Evolutionary conservation across 768 basidiomycete species (phyloP), one percentile per base, ranked within the genome.

Genomic region (Lactarius vividus): DNA sequence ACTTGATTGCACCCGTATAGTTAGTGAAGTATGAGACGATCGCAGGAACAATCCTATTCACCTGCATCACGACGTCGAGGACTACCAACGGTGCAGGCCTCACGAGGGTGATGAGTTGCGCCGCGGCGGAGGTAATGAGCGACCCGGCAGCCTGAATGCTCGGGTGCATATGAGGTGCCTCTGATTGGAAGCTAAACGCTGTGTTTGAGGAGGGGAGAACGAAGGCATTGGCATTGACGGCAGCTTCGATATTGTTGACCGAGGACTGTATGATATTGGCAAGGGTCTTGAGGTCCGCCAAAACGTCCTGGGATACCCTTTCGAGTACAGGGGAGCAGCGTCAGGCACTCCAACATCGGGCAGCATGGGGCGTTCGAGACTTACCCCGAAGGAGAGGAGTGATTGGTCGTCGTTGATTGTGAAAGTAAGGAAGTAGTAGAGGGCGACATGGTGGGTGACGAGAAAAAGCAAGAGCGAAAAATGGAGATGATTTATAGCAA

Each of bases 211-310:
- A 23, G 11, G 60, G 60, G 23, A 49, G 46, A 11, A 11, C 10
- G 11, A 49, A 23, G 9, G 46, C 23, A 23, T 23, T 49, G 2
- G 46, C n/a, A 1, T 49, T 23, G 23, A 49, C 46, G 23, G 46
- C 23, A 11, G 46, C 46, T 11, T 49, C 29, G n/a, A 61, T 33
- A 9, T 31, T 20, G 49, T 61, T 9, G 29, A 61, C 35, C 8
- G 60, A 61, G 2, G 60, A 31, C n/a, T 61, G 40, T 26, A 61
- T 61, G 26, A 61, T 61, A 31, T n/a, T 49, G 40, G 60, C 26
- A 31, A 61, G 60, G 29, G 60, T 6, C 29, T 52, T 61, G 23
- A 61, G 60, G 31, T 61, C 60, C 7, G 18, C 33, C 10, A 55
- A 55, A 28, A n/a, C 29, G 9, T 31, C 54, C 54, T 55, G 54